Percentiles rank a stretch among this genome's conserved stretches.
Conservation (phyloP, 2,329 filamentous ascomycete genomes). For the Cercospora sesami region DNA sequence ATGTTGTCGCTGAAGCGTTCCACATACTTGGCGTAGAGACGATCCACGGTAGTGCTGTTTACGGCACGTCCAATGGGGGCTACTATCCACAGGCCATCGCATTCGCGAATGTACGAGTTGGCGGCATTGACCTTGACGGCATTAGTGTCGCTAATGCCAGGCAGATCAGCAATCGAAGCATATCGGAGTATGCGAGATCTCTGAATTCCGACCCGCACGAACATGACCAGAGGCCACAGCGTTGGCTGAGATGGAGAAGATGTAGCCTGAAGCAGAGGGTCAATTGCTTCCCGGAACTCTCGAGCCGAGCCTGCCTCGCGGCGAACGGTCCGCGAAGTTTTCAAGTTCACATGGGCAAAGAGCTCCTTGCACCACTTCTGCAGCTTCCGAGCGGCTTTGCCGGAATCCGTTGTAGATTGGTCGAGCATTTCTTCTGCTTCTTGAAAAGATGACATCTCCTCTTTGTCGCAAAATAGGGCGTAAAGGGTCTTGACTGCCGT, state of each 20-base stretch:
- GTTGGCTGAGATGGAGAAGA: neutral
- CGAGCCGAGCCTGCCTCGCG: neutral
- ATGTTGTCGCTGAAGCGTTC: slow-evolving; percentile 8
- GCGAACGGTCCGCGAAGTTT: neutral
- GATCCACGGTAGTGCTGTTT: slow-evolving; percentile 13
- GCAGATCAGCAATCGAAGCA: slow-evolving; percentile 20
- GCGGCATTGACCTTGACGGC: slow-evolving; percentile 12
- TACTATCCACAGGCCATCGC: slow-evolving; percentile 22
- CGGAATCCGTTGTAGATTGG: neutral
- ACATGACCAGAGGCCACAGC: slow-evolving; percentile 22
- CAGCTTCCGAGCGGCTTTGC: neutral
- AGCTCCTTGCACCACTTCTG: neutral
- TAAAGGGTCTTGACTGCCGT: slow-evolving; percentile 21
- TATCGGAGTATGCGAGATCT: slow-evolving; percentile 12
- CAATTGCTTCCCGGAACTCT: neutral
- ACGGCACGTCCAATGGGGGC: slow-evolving; percentile 11
- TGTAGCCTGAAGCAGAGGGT: slow-evolving; percentile 7
- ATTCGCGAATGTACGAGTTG: slow-evolving; percentile 5
- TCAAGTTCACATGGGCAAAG: neutral
- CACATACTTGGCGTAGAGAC: slow-evolving; percentile 7
- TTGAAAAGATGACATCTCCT: neutral
- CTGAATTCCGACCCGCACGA: slow-evolving; percentile 14
- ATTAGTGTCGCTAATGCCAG: slow-evolving; percentile 24
- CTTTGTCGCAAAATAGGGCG: slow-evolving; percentile 25
- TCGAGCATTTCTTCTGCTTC: slow-evolving; percentile 9